These are phyloP conservation scores for Clausena lansium DNA, from an alignment of 345 rosid species.

Conservation along the genomic window DNA sequence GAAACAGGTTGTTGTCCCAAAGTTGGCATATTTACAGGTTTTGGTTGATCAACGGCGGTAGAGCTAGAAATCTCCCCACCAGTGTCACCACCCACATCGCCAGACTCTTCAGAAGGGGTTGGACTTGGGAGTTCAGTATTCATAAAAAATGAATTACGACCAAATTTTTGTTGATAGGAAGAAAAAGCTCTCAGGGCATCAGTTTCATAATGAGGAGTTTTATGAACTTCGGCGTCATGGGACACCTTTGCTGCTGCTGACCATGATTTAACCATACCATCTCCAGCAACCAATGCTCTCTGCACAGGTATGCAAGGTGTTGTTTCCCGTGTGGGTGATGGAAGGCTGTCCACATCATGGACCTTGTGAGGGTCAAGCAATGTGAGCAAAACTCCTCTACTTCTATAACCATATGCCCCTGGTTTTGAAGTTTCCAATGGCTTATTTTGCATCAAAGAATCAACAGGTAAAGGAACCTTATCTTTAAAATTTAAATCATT, in stretches of 20 bases:
- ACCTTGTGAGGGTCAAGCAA: conserved; percentile 92
- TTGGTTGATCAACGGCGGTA: conserved; percentile 18
- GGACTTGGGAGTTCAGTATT: conserved; percentile 86
- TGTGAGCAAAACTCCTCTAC: conserved; percentile 55
- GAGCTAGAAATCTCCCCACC: conserved; percentile 73
- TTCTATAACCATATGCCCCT: conserved; percentile 41
- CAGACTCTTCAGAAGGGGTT: conserved; percentile 85
- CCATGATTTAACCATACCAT: conserved; percentile 34
- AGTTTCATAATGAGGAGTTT: conserved; percentile 62
- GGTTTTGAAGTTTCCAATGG: conserved; percentile 41
- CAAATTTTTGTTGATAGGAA: conserved; percentile 74
- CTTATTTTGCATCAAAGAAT: conserved; percentile 27
- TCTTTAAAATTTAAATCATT: conserved; percentile 16
- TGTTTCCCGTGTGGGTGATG: conserved; percentile 86
- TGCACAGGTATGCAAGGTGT: conserved; percentile 48
- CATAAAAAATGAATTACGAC: conserved; percentile 39
- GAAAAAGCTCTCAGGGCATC: conserved; percentile 78
- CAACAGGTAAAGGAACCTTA: conserved; percentile 23
- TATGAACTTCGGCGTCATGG: conserved; percentile 33
- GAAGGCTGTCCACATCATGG: conserved; percentile 93
- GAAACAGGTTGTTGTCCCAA: conserved; percentile 29
- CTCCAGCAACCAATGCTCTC: conserved; percentile 34
- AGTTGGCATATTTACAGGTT: conserved; percentile 22
- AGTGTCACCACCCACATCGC: conserved; percentile 48
- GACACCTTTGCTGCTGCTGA: conserved; percentile 33